Evolutionary conservation across 2,329 filamentous ascomycete species (phyloP).

Genomic region (Paecilomyces variotii): DNA sequence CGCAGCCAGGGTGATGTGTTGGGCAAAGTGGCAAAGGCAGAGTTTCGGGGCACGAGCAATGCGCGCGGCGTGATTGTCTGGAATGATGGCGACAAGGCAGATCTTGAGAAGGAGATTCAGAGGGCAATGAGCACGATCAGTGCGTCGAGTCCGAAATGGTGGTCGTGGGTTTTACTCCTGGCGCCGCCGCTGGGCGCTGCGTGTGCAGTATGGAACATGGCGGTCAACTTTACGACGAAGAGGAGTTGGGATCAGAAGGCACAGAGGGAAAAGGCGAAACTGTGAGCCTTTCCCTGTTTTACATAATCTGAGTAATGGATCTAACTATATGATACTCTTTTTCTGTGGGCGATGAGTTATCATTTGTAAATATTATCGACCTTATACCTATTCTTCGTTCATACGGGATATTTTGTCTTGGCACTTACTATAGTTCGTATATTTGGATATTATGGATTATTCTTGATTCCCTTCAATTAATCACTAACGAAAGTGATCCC

Average conservation of each 20-base stretch:
- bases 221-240: constrained; percentile 63
- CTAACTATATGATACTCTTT: background rate
- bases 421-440: background rate
- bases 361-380: background rate
- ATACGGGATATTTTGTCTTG: background rate
- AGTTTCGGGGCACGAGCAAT: constrained; percentile 49
- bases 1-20: constrained; percentile 77
- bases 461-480: background rate
- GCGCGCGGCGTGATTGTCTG: constrained; percentile 70
- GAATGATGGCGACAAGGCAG: constrained; percentile 73
- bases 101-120: constrained; percentile 60
- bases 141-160: constrained; percentile 65
- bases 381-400: background rate
- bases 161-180: constrained; percentile 62
- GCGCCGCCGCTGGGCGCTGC: constrained; percentile 67
- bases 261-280: constrained; percentile 51
- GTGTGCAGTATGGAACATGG: constrained; percentile 63
- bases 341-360: background rate
- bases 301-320: no score
- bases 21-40: constrained; percentile 69
- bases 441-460: no score
- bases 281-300: constrained; percentile 31
- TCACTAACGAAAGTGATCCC: background rate
- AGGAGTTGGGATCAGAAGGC: constrained; percentile 59
- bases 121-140: constrained; percentile 57